A percentile compares a stretch with the other conserved stretches of the same genome.
phyloP scores from a whole-genome alignment of 2,329 filamentous ascomycete species.

The Plenodomus biglobosus region DNA sequence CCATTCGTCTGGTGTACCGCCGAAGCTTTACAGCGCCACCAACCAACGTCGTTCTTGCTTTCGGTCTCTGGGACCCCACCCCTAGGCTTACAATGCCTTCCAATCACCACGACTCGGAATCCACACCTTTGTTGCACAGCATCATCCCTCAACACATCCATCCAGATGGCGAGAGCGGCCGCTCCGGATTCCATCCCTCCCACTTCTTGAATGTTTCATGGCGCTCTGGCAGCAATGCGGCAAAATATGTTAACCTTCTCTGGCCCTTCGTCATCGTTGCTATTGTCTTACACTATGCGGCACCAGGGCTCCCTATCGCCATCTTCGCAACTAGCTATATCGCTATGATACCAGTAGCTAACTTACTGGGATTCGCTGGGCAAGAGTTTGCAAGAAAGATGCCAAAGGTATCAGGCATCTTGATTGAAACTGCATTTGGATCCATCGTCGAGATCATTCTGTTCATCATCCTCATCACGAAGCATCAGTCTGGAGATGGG shows the following conservation, averaged over 20 bases:
- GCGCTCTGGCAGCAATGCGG: conserved; percentile 64
- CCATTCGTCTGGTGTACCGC: neutral
- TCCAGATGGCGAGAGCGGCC: conserved; percentile 66
- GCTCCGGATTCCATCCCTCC: conserved; percentile 62
- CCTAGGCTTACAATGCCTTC: conserved; percentile 3
- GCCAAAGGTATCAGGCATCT: conserved; percentile 69
- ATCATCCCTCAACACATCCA: conserved; percentile 43
- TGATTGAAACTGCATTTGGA: conserved; percentile 63
- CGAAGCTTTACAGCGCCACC: neutral
- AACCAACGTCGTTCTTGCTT: neutral
- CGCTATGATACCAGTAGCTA: conserved; percentile 76
- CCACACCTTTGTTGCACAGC: conserved; percentile 34
- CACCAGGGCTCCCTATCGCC: conserved; percentile 58
- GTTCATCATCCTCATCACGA: conserved; percentile 72
- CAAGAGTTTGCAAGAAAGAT: conserved; percentile 73
- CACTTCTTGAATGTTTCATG: conserved; percentile 66
- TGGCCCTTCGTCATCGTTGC: conserved; percentile 75
- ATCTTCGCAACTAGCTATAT: conserved; percentile 72
- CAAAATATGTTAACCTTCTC: conserved; percentile 68
- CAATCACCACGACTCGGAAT: conserved; percentile 26
- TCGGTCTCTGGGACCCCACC: neutral
- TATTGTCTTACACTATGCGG: conserved; percentile 61
- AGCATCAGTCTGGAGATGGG: conserved; percentile 47
- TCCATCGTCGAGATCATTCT: conserved; percentile 80
- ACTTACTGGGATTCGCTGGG: conserved; percentile 73